These are phyloP conservation scores for Lagenidium giganteum DNA, from an alignment of 352 stramenopile genomes.

Conservation along the genomic window DNA sequence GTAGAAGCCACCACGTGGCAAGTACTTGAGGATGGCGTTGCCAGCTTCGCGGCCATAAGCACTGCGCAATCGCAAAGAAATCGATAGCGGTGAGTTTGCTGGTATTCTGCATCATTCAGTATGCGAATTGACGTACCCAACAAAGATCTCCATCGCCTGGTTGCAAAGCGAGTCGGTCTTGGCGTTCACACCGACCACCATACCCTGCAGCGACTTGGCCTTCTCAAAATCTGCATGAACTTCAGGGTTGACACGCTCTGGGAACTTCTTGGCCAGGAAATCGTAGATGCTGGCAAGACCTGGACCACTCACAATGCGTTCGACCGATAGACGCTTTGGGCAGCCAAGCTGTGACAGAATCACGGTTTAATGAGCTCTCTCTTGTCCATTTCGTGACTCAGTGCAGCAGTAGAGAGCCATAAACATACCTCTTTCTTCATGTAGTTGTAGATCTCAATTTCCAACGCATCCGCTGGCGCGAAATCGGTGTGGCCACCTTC, in stretches of 20 bases:
- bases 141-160: constrained; percentile 93
- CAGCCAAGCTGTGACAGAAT: constrained; percentile 85
- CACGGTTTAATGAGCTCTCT: no score
- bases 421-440: constrained; percentile 48
- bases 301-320: constrained; percentile 94
- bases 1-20: constrained; percentile 96
- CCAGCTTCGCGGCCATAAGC: constrained; percentile 95
- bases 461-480: constrained; percentile 82
- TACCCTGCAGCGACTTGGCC: constrained; percentile 67
- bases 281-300: constrained; percentile 96
- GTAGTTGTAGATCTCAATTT: constrained; percentile 84
- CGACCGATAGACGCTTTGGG: constrained; percentile 89
- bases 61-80: constrained; percentile 15
- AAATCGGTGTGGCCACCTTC: constrained; percentile 96
- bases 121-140: constrained; percentile 54
- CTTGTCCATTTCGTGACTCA: no score
- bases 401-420: no score
- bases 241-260: constrained; percentile 74
- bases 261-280: constrained; percentile 91
- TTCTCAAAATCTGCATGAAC: constrained; percentile 68
- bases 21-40: constrained; percentile 92
- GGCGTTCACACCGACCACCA: constrained; percentile 87
- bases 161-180: constrained; percentile 78
- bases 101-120: neutral
- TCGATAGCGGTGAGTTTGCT: neutral